Evolutionary conservation across 768 basidiomycete species (phyloP).

Genomic region (Kwoniella newhampshirensis): DNA sequence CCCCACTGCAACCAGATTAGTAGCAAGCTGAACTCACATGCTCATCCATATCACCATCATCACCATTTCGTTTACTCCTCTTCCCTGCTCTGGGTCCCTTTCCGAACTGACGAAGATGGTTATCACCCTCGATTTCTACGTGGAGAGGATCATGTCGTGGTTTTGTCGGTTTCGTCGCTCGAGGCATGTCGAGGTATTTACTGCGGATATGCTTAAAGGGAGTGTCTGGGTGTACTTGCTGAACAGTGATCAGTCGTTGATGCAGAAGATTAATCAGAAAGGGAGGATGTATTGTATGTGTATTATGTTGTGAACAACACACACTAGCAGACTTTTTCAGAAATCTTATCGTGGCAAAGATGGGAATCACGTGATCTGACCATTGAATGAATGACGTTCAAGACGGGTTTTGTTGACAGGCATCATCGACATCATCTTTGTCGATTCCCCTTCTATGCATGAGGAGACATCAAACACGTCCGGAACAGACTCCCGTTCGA

Average conservation of each 20-base stretch:
- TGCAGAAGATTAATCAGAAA: background rate
- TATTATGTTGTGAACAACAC: background rate
- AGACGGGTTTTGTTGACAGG: no score
- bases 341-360: background rate
- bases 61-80: slow-evolving; percentile 57
- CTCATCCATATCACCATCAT: slow-evolving; percentile 67
- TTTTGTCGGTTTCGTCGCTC: slow-evolving; percentile 33
- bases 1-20: no score
- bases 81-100: slow-evolving; percentile 62
- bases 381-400: no score
- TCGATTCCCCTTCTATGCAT: no score
- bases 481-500: no score
- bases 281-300: background rate
- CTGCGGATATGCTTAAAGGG: no score
- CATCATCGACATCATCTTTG: no score
- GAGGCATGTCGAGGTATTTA: slow-evolving; percentile 37
- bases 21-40: slow-evolving; percentile 21
- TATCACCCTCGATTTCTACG: slow-evolving; percentile 78
- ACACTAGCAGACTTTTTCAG: background rate
- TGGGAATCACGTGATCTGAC: no score
- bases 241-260: background rate
- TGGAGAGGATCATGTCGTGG: slow-evolving; percentile 80
- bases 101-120: slow-evolving; percentile 72
- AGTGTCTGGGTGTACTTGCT: no score
- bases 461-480: no score